Base-by-base conservation (phyloP, 192 early-diverging fungal genomes). In the Gonapodya prolifera region DNA sequence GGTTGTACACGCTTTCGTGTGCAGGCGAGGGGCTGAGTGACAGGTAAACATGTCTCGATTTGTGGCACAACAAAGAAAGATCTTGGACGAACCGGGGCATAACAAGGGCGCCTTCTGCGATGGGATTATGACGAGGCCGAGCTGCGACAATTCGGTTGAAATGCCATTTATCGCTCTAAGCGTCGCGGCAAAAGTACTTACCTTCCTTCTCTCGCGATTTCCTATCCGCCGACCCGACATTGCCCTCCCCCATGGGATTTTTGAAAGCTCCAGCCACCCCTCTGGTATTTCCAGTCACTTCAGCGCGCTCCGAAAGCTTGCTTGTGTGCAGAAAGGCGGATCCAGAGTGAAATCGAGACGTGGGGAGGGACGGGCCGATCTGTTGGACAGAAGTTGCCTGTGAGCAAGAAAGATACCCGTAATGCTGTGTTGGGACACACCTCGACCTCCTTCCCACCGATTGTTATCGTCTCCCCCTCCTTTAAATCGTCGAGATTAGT, bases 121-220 rank as follows among this genome's bases (percentile, higher is more conserved):
- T 35, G 30, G 84, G 84, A 16, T 80, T 80, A 31, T 85, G 81
- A 1, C 84, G 79, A 0, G 84, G 79, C 29, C 78, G 80, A 23
- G 78, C 75, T 16, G 45, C 45, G 8, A 8, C 8, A 23, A 33
- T 13, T 35, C 31, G 28, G 69, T 33, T 34, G 75, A 17, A 17
- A 70, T 81, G 18, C 29, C 35, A 2, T 35, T 30, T 33, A 45
- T 78, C n/a, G 30, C 17, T 29, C 71, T 34, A 28, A 76, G 8
- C 34, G 31, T 0, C 76, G 0, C 17, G 76, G 18, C 17, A 18
- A 34, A 33, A 34, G 29, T 23, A n/a, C 33, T 8, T 34, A 2
- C 8, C 0, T 36, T 1, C 77, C 36, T n/a, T 28, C 34, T 0
- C 17, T 69, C 16, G 18, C 73, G 34, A 45, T 28, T n/a, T 1